Base-by-base conservation (phyloP, 306 rosid genomes). In the Carpinus fangiana region DNA sequence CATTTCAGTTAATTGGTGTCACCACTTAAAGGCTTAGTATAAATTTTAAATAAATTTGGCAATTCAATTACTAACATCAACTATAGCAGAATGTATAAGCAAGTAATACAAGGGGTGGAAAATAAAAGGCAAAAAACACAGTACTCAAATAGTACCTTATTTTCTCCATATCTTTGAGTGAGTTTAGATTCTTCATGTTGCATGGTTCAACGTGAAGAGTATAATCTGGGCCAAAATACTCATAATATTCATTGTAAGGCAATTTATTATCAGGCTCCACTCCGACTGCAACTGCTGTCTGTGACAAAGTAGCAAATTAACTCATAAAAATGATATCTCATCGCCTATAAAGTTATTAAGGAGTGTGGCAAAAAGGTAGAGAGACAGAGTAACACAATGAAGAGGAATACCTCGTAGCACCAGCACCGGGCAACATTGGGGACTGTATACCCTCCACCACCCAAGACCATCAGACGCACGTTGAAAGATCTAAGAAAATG, bases 351-450 rank as follows among this genome's bases (percentile, higher is more conserved):
- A 72, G 77, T 69, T 71, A 56, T 46, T 13, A 50, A 34, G 54
- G 41, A 76, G 79, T 43, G 12, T 48, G 73, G 21, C n/a, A 48
- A 80, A 73, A 18, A 38, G 62, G 64, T 16, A 67, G 56, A 76
- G 50, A 74, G 46, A 75, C 67, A 79, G 55, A 14, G 51, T 26
- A 62, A 4, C 18, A 43, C 34, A 64, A 64, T 64, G 70, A 9
- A 64, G 46, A 64, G 70, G 47, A 64, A 70, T 69, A 93, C 98
- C 98, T 93, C 98, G 9, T 93, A 93, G 79, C 97, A 91, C 98
- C 98, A 93, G 87, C 98, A 93, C 36, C 98, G 98, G 14, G 98
- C 98, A 38, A 93, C 98, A 57, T 93, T 93, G 45, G 96, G 82
- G 59, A 93, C 90, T 7, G 98, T 93, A 85, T 93, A 93, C 77